These are phyloP conservation scores for Skeletonema grethae DNA, from an alignment of 108 stramenopile species.

Conservation along the genomic window DNA sequence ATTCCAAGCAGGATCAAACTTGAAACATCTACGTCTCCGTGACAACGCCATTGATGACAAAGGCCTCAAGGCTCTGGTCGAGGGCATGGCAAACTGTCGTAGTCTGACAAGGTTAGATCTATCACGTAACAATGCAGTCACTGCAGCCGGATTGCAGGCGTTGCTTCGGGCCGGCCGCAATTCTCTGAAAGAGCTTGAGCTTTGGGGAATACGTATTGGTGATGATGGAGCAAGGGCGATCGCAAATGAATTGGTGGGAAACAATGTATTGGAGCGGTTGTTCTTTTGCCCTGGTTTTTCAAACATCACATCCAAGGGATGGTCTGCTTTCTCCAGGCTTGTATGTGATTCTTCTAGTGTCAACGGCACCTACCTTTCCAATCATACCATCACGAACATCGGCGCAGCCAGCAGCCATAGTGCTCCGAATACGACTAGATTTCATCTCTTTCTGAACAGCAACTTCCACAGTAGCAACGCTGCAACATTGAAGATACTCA, in stretches of 20 bases:
- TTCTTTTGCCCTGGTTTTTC: not conserved
- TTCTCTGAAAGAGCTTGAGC: slow-evolving; percentile 2
- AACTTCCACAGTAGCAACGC: not conserved
- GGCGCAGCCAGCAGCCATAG: not conserved
- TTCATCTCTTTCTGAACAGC: not conserved
- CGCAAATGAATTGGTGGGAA: slow-evolving; percentile 9
- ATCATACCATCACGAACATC: slow-evolving; percentile 2
- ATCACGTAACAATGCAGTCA: not conserved
- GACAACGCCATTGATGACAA: not conserved
- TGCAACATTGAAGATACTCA: not conserved
- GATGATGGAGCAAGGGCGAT: slow-evolving; percentile 6
- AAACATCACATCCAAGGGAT: not conserved
- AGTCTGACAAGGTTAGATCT: not conserved
- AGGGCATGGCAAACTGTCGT: not conserved
- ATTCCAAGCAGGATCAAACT: not conserved
- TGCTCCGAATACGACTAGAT: not conserved
- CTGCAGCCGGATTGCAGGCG: not conserved
- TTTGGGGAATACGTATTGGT: slow-evolving; percentile 7
- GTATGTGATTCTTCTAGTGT: slow-evolving; percentile 12
- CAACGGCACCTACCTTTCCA: slow-evolving; percentile 21
- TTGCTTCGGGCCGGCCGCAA: not conserved
- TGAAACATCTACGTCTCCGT: not conserved
- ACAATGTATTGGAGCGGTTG: slow-evolving; percentile 1
- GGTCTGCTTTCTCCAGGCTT: slow-evolving; percentile 16
- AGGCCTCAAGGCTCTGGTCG: not conserved